These are phyloP conservation scores for Populus hybrid DNA, from an alignment of 441 rosid genomes.

Conservation along the genomic window DNA sequence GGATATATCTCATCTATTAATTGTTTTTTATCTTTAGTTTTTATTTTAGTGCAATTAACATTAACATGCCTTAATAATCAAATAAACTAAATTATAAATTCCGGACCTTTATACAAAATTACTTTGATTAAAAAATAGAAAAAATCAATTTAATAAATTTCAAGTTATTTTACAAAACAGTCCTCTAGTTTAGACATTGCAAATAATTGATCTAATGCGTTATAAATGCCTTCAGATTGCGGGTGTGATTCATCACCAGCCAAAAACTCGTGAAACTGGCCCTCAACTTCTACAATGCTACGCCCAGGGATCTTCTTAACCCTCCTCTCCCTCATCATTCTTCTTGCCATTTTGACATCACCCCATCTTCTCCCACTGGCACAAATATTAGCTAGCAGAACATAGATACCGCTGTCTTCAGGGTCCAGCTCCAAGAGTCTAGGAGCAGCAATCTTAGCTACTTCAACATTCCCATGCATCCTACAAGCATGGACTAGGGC, in stretches of 20 bases:
- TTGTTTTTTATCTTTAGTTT: too few relatives aligned
- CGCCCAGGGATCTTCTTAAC: slow-evolving; percentile 10
- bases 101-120: neutral
- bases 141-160: too few relatives aligned
- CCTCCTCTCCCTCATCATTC: neutral
- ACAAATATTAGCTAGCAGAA: neutral
- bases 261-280: slow-evolving; percentile 8
- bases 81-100: neutral
- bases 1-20: too few relatives aligned
- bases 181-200: neutral
- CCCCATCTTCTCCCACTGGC: slow-evolving; percentile 3
- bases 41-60: too few relatives aligned
- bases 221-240: slow-evolving; percentile 5
- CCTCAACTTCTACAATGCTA: slow-evolving; percentile 7
- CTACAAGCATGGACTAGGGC: slow-evolving; percentile 14
- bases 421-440: slow-evolving; percentile 7
- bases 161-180: too few relatives aligned
- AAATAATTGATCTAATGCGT: neutral
- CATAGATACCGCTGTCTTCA: slow-evolving; percentile 8
- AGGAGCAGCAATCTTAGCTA: slow-evolving; percentile 1
- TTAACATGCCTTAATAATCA: neutral
- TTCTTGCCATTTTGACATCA: neutral
- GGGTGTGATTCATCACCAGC: slow-evolving; percentile 4
- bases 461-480: slow-evolving; percentile 12
- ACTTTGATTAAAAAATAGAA: neutral